These are phyloP conservation scores for Aspergillus costaricaensis DNA, from an alignment of 2,329 filamentous ascomycete genomes.

Conservation along the genomic window DNA sequence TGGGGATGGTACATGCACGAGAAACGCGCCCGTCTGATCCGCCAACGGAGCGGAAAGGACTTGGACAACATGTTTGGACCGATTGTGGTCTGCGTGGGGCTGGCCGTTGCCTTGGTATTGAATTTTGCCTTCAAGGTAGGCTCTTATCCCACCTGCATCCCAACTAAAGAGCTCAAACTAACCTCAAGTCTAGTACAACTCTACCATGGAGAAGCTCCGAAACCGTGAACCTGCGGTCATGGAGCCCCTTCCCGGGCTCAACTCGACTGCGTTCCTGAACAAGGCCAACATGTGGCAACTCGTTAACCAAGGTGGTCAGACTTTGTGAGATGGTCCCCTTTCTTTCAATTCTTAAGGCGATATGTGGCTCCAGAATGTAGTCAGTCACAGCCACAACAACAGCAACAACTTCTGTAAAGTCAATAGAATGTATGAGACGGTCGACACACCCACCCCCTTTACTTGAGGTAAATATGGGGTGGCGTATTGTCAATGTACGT, in stretches of 20 bases:
- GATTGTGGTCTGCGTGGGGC: constrained; percentile 74
- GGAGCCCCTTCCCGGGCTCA: background rate
- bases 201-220: constrained; percentile 27
- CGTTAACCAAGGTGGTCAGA: constrained; percentile 27
- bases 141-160: background rate
- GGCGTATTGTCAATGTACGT: background rate
- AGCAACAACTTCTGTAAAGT: background rate
- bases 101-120: constrained; percentile 75
- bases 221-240: constrained; percentile 16
- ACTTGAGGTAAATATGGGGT: background rate
- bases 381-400: too few relatives aligned
- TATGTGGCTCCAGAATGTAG: background rate
- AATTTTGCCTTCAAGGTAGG: constrained; percentile 81
- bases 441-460: background rate
- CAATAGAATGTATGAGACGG: background rate
- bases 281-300: constrained; percentile 15
- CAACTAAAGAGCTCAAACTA: constrained; percentile 9
- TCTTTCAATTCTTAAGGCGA: background rate
- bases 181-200: constrained; percentile 31
- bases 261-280: constrained; percentile 3
- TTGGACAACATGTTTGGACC: constrained; percentile 90
- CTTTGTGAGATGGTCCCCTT: constrained; percentile 11
- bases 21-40: constrained; percentile 74
- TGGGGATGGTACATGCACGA: constrained; percentile 90
- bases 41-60: constrained; percentile 82